Evolutionary conservation across 2,329 filamentous ascomycete genomes (phyloP).

Genomic region (Drechslerella dactyloides): DNA sequence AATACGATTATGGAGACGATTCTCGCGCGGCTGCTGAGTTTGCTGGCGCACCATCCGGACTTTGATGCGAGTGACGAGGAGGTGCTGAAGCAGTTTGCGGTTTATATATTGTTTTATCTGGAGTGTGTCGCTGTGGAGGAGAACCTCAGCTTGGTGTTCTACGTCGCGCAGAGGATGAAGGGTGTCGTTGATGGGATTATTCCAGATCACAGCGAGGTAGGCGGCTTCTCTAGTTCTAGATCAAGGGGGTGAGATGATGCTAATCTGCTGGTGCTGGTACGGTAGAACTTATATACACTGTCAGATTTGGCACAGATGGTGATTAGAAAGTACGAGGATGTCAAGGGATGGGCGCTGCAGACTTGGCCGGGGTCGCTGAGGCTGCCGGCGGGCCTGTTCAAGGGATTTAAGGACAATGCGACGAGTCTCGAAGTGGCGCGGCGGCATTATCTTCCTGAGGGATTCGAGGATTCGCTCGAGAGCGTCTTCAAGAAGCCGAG

Average conservation of each 20-base stretch:
- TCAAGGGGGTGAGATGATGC: background rate
- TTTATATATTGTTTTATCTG: constrained; percentile 90
- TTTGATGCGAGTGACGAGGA: constrained; percentile 72
- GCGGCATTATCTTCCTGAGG: constrained; percentile 81
- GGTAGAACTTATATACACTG: constrained; percentile 77
- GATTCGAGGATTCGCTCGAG: constrained; percentile 77
- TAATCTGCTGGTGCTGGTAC: background rate
- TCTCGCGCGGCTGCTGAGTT: constrained; percentile 80
- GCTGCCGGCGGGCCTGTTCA: constrained; percentile 79
- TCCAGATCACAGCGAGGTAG: constrained; percentile 65
- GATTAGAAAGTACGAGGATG: constrained; percentile 83
- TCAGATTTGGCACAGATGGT: constrained; percentile 85
- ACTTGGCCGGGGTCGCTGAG: constrained; percentile 81
- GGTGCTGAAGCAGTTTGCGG: constrained; percentile 73
- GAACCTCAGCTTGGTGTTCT: constrained; percentile 86
- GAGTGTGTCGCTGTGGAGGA: constrained; percentile 80
- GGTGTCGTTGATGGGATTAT: constrained; percentile 81
- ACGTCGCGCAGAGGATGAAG: constrained; percentile 91
- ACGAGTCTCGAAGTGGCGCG: constrained; percentile 83
- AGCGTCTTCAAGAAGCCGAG: constrained; percentile 66
- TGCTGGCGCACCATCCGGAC: constrained; percentile 93
- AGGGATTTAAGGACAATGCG: constrained; percentile 74
- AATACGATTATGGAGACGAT: constrained; percentile 76
- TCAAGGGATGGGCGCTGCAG: constrained; percentile 83
- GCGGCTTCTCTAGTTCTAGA: constrained; percentile 28